Evolutionary conservation across 2,329 filamentous ascomycete genomes (phyloP).

Genomic region (Penicillium sp.): DNA sequence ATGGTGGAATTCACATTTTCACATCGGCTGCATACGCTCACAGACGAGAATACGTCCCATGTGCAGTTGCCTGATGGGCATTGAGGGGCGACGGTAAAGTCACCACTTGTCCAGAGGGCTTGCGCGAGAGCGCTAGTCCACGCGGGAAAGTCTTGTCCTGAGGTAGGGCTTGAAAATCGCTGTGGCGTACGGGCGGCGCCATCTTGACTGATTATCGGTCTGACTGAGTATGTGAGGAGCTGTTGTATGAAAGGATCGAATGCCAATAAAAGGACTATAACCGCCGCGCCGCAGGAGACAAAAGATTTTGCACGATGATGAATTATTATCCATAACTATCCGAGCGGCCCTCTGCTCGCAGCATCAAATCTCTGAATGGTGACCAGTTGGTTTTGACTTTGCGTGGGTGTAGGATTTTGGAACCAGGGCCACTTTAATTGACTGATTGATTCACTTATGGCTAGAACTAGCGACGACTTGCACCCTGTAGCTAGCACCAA

Average conservation of each 20-base stretch:
- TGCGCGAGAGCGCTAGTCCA: not conserved
- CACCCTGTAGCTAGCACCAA: not conserved
- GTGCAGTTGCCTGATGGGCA: not conserved
- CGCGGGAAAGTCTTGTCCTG: no score
- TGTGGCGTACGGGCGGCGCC: not conserved
- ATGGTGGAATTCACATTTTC: not conserved
- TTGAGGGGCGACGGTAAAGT: not conserved
- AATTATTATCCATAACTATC: not conserved
- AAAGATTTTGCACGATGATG: slow-evolving; percentile 2
- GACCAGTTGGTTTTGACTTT: not conserved
- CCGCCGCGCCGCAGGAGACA: slow-evolving; percentile 16
- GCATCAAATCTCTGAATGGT: not conserved
- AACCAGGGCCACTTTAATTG: not conserved
- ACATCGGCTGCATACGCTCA: not conserved
- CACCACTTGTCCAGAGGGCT: not conserved
- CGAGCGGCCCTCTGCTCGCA: not conserved
- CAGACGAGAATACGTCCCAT: not conserved
- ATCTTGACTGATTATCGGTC: not conserved
- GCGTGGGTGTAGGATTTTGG: not conserved
- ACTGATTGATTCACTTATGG: not conserved
- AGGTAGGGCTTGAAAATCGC: no score
- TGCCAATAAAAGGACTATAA: slow-evolving; percentile 21
- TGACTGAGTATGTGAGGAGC: slow-evolving; percentile 12
- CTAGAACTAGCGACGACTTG: not conserved
- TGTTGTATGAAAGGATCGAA: slow-evolving; percentile 31